Conservation (phyloP, 2,329 filamentous ascomycete species). For the Ophiostoma populinum region DNA sequence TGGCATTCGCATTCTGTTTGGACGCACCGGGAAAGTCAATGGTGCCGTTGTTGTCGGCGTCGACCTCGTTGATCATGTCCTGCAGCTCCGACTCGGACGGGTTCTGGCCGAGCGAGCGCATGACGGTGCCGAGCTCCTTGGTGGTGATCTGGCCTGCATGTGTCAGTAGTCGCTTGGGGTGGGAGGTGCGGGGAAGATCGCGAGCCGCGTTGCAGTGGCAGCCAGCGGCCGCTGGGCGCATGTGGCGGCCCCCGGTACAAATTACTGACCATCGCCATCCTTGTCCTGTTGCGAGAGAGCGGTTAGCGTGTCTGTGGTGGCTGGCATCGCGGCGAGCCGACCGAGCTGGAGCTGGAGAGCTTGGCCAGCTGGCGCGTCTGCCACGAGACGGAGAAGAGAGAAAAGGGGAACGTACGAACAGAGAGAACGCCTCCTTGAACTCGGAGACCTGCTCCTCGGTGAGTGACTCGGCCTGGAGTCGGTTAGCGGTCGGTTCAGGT, state of each 20-base stretch:
- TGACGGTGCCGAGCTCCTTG: conserved; percentile 78
- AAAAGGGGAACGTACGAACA: conserved; percentile 61
- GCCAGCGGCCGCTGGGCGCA: too few species aligned
- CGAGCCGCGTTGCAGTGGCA: too few species aligned
- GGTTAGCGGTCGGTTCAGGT: conserved; percentile 3
- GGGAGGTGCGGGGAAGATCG: too few species aligned
- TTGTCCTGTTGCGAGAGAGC: conserved; percentile 12
- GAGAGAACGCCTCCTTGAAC: conserved; percentile 99
- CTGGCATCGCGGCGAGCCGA: too few species aligned
- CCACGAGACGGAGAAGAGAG: conserved; percentile 9
- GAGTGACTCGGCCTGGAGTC: conserved; percentile 72
- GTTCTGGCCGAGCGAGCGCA: conserved; percentile 81
- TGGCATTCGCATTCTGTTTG: too few species aligned
- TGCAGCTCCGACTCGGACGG: conserved; percentile 79
- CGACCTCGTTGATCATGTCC: conserved; percentile 90
- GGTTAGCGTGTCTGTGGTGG: too few species aligned
- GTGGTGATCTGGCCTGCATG: conserved; percentile 69
- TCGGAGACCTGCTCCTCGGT: conserved; percentile 99
- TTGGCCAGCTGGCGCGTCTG: background rate
- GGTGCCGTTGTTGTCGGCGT: conserved; percentile 83
- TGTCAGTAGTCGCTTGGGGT: conserved; percentile 5
- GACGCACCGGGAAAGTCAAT: conserved; percentile 74
- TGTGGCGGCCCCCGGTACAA: too few species aligned
- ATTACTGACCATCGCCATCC: conserved; percentile 16
- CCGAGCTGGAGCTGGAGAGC: too few species aligned